Evolutionary conservation across 352 stramenopile genomes (phyloP).

Genomic region (Phytophthora hybrid): DNA sequence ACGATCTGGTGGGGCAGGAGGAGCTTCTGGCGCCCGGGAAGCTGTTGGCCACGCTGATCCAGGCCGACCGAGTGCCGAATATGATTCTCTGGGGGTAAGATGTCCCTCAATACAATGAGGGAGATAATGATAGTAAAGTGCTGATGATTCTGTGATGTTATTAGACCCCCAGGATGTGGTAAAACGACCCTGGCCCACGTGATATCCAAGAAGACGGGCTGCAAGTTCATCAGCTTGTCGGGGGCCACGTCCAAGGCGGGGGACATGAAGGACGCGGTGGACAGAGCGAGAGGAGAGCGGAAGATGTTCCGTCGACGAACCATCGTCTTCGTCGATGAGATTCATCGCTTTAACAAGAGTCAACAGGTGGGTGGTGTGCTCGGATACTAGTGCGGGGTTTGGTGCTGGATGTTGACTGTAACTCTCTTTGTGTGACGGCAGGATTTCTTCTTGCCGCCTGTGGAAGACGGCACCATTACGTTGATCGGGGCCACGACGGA

Average conservation of each 20-base stretch:
- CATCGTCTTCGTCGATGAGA: constrained; percentile 91
- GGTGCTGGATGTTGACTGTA: neutral
- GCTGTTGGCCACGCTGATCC: constrained; percentile 65
- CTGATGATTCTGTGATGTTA: constrained; percentile 14
- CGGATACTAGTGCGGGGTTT: neutral
- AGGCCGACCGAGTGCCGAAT: constrained; percentile 77
- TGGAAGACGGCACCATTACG: constrained; percentile 88
- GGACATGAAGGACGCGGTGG: constrained; percentile 81
- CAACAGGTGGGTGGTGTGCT: constrained; percentile 56
- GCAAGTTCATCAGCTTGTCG: constrained; percentile 80
- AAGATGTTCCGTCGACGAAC: constrained; percentile 72
- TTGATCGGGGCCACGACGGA: constrained; percentile 91
- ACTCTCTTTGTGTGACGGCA: constrained; percentile 11
- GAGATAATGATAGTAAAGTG: neutral
- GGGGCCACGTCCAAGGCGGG: constrained; percentile 74
- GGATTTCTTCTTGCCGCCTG: constrained; percentile 85
- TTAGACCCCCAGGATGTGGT: constrained; percentile 82
- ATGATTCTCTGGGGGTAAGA: constrained; percentile 88
- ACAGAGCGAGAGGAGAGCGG: constrained; percentile 70
- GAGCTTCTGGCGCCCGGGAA: constrained; percentile 72
- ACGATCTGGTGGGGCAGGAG: constrained; percentile 76
- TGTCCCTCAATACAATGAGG: neutral
- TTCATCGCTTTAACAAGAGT: constrained; percentile 91
- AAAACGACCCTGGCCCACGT: constrained; percentile 89
- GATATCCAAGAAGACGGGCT: constrained; percentile 69